A percentile compares a stretch with the other conserved stretches of the same genome.
Evolutionary conservation across 2,329 filamentous ascomycete genomes (phyloP).

Genomic region (Ilyonectria robusta): DNA sequence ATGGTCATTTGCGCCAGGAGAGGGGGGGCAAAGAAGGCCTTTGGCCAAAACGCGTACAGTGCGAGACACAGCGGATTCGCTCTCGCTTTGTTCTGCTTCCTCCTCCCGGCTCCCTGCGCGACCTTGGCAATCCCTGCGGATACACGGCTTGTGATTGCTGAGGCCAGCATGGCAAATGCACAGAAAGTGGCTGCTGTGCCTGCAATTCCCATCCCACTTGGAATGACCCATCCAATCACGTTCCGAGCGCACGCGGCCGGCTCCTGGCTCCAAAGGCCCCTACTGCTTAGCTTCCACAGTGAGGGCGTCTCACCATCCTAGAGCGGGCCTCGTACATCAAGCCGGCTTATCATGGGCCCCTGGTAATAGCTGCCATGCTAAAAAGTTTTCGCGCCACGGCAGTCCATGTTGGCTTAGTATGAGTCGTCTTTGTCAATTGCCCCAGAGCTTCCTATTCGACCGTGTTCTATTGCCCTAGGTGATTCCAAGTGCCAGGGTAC

Average conservation of each 20-base stretch:
- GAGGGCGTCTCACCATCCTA: constrained; percentile 32
- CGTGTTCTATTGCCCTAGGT: neutral
- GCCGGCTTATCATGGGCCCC: neutral
- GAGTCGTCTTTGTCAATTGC: neutral
- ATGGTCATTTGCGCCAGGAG: constrained; percentile 26
- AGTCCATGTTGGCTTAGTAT: neutral
- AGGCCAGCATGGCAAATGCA: constrained; percentile 37
- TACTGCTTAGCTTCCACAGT: constrained; percentile 13
- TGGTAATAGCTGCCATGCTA: constrained; percentile 10
- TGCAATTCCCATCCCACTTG: constrained; percentile 36
- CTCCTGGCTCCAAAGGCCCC: constrained; percentile 13
- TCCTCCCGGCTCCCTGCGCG: constrained; percentile 7
- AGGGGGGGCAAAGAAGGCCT: constrained; percentile 25
- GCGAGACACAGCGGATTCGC: constrained; percentile 20
- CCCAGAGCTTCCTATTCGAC: neutral
- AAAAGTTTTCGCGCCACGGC: neutral
- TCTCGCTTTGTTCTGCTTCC: constrained; percentile 7
- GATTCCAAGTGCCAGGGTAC: neutral
- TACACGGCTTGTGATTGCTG: constrained; percentile 24
- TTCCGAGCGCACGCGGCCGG: constrained; percentile 26
- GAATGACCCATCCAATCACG: constrained; percentile 32
- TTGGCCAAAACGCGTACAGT: constrained; percentile 36
- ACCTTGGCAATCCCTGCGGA: constrained; percentile 30
- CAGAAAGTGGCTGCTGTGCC: constrained; percentile 25
- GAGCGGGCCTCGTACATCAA: neutral